phyloP scores from a whole-genome alignment of 176 grass and related monocot genomes.

The Pharus latifolius region DNA sequence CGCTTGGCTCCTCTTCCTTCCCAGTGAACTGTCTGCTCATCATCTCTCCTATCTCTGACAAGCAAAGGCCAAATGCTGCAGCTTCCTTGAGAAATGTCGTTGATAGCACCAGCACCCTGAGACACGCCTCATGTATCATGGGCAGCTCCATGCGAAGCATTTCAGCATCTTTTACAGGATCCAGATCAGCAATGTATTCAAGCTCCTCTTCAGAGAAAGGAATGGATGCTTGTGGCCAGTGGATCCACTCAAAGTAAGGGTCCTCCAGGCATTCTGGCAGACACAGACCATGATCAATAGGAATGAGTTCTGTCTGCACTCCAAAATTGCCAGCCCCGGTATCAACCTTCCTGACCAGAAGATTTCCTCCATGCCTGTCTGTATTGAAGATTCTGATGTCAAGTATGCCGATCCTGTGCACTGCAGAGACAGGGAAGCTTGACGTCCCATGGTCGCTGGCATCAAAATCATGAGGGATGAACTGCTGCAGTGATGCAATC shows the following conservation, averaged over 20 bases:
- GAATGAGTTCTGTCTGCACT: conserved; percentile 59
- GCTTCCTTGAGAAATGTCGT: conserved; percentile 85
- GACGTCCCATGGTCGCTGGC: conserved; percentile 93
- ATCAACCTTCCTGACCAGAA: conserved; percentile 63
- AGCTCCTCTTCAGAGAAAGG: conserved; percentile 84
- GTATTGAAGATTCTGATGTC: conserved; percentile 97
- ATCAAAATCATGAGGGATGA: conserved; percentile 87
- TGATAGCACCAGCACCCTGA: conserved; percentile 76
- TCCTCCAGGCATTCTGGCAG: conserved; percentile 85
- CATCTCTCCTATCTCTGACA: conserved; percentile 93
- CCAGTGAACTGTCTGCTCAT: conserved; percentile 90
- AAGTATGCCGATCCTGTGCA: conserved; percentile 89
- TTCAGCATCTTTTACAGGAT: conserved; percentile 58
- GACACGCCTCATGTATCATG: conserved; percentile 73
- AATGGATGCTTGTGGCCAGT: conserved; percentile 87
- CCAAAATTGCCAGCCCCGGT: conserved; percentile 57
- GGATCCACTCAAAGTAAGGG: conserved; percentile 97
- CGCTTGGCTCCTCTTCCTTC: conserved; percentile 82
- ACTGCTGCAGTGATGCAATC: conserved; percentile 88
- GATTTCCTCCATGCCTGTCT: conserved; percentile 83
- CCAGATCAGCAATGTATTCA: conserved; percentile 66
- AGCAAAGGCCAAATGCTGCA: conserved; percentile 52
- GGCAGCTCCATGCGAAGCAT: conserved; percentile 62
- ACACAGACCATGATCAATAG: conserved; percentile 91
- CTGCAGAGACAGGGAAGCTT: conserved; percentile 77